phyloP scores from a whole-genome alignment of 2,329 filamentous ascomycete genomes.

The Eutypa lata region DNA sequence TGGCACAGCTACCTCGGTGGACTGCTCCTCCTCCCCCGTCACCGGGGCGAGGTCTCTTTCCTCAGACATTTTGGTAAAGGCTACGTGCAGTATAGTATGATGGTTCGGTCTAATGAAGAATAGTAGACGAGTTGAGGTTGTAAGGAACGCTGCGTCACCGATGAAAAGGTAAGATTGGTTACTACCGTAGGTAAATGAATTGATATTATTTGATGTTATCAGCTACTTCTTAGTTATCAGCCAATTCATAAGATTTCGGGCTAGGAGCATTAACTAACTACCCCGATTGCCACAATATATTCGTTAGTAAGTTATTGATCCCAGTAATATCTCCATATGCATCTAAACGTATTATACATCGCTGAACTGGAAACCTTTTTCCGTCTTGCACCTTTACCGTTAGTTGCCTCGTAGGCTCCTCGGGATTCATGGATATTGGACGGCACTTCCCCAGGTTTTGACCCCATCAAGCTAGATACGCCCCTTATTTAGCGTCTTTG shows the following conservation, averaged over 20 bases:
- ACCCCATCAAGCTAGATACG: background rate
- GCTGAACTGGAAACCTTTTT: no score
- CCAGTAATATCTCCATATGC: background rate
- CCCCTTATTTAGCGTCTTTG: background rate
- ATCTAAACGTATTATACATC: background rate
- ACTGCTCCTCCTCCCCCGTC: constrained; percentile 7
- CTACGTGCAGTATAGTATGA: background rate
- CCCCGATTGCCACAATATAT: background rate
- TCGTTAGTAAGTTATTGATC: background rate
- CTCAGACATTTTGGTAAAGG: constrained; percentile 23
- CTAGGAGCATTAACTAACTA: background rate
- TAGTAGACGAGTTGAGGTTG: constrained; percentile 8
- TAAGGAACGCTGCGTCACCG: background rate
- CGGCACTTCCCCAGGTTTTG: background rate
- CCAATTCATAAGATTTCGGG: background rate
- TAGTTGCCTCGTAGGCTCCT: no score
- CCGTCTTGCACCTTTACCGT: no score
- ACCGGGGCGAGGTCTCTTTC: constrained; percentile 24
- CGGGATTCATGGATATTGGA: no score
- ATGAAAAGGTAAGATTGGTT: no score
- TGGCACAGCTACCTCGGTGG: constrained; percentile 44
- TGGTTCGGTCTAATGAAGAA: constrained; percentile 5
- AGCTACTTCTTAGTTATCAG: no score
- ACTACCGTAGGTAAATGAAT: no score
- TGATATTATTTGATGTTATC: no score